Conservation (phyloP, 768 basidiomycete species). For the Termitomyces sp. region DNA sequence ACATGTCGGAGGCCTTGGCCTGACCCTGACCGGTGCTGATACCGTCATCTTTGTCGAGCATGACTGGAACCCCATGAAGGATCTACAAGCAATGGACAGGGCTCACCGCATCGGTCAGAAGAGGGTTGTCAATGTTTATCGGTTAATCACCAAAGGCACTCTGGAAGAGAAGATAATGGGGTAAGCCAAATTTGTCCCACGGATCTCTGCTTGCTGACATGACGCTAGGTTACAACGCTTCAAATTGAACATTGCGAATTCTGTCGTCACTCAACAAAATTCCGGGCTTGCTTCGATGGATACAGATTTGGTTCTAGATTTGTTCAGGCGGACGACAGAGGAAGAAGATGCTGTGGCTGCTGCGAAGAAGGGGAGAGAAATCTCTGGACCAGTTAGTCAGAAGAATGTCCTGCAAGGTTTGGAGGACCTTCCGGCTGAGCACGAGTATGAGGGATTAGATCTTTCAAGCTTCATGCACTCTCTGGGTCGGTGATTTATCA, state of each 20-base stretch:
- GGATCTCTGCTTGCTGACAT: conserved; percentile 4
- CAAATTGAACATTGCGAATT: conserved; percentile 96
- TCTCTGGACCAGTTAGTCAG: conserved; percentile 59
- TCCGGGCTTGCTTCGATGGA: conserved; percentile 93
- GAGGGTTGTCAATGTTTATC: conserved; percentile 98
- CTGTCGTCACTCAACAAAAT: conserved; percentile 97
- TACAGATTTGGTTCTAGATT: conserved; percentile 92
- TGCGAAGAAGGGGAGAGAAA: conserved; percentile 51
- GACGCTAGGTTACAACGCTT: conserved; percentile 84
- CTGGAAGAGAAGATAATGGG: conserved; percentile 99
- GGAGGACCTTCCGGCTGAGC: conserved; percentile 88
- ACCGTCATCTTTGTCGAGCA: conserved; percentile 99
- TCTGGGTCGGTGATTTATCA: conserved; percentile 47
- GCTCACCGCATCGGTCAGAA: conserved; percentile 98
- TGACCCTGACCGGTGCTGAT: conserved; percentile 96
- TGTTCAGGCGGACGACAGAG: conserved; percentile 82
- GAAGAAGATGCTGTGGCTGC: conserved; percentile 61
- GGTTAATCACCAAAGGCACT: conserved; percentile 94
- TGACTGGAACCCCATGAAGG: conserved; percentile 99
- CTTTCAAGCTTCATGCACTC: conserved; percentile 87
- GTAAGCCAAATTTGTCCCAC: conserved; percentile 41
- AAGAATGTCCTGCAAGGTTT: conserved; percentile 87
- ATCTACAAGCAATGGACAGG: conserved; percentile 98
- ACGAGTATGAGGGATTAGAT: conserved; percentile 89
- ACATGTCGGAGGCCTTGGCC: conserved; percentile 92